These are phyloP conservation scores for Helianthus annuus DNA, from an alignment of 129 eudicot genomes.

Conservation along the genomic window DNA sequence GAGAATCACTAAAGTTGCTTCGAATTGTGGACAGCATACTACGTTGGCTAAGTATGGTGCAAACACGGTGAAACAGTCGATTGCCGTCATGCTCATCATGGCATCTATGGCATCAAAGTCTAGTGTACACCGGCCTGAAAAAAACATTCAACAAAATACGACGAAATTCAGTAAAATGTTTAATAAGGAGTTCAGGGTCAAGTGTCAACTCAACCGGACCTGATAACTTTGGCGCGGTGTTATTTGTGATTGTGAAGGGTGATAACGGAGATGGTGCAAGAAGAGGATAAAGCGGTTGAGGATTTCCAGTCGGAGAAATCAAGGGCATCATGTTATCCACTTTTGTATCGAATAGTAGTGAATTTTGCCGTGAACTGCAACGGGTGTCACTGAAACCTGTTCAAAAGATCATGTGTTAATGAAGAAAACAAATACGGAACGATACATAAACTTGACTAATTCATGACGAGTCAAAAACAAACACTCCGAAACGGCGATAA, in stretches of 20 bases:
- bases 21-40: slow-evolving; percentile 93
- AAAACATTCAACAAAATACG: neutral
- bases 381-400: slow-evolving; percentile 47
- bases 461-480: too few relatives aligned
- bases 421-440: too few relatives aligned
- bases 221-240: slow-evolving; percentile 77
- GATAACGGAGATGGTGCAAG: slow-evolving; percentile 91
- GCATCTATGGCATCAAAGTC: slow-evolving; percentile 63
- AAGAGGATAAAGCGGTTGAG: slow-evolving; percentile 92
- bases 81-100: slow-evolving; percentile 72
- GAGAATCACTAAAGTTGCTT: slow-evolving; percentile 81
- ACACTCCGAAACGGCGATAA: too few relatives aligned
- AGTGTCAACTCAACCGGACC: neutral
- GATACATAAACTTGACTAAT: too few relatives aligned
- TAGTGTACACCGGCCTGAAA: slow-evolving; percentile 71
- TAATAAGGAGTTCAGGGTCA: neutral
- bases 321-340: slow-evolving; percentile 58
- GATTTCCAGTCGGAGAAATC: slow-evolving; percentile 74
- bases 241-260: slow-evolving; percentile 91
- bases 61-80: slow-evolving; percentile 80
- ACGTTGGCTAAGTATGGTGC: slow-evolving; percentile 88
- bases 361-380: slow-evolving; percentile 37
- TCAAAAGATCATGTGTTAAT: slow-evolving; percentile 18
- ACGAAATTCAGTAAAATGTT: neutral
- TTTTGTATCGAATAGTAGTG: slow-evolving; percentile 29